Evolutionary conservation across 805 yeast genomes (phyloP).

Genomic region (Candida palmyrensis): DNA sequence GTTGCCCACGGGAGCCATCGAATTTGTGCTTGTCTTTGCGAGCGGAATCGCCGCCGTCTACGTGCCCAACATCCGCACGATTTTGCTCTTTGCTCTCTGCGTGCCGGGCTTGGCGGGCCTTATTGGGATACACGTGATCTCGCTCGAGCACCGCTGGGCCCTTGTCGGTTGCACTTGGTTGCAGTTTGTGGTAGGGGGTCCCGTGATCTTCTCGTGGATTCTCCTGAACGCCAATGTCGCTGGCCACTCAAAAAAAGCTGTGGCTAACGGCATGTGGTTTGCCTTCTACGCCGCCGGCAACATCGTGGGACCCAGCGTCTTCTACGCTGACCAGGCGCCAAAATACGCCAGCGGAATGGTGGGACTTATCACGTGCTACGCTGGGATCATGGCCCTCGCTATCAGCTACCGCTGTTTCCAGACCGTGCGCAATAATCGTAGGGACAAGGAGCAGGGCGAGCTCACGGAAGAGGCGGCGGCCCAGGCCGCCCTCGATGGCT

Average conservation of each 20-base stretch:
- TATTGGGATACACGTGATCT: slow-evolving; percentile 17
- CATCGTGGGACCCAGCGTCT: slow-evolving; percentile 21
- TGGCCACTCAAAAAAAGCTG: slow-evolving; percentile 20
- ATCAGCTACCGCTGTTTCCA: slow-evolving; percentile 10
- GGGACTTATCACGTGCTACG: slow-evolving; percentile 18
- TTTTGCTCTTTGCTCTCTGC: slow-evolving; percentile 13
- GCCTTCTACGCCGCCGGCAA: slow-evolving; percentile 24
- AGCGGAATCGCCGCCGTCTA: slow-evolving; percentile 20
- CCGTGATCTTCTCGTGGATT: slow-evolving; percentile 23
- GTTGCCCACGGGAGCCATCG: slow-evolving; percentile 23
- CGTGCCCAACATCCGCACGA: slow-evolving; percentile 13
- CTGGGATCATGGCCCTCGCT: slow-evolving; percentile 15
- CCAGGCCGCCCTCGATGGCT: slow-evolving; percentile 19
- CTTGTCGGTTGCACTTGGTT: slow-evolving; percentile 27
- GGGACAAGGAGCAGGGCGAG: slow-evolving; percentile 15
- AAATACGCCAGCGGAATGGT: slow-evolving; percentile 19
- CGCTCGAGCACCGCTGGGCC: slow-evolving; percentile 16
- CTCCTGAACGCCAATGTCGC: slow-evolving; percentile 16
- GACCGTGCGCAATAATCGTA: slow-evolving; percentile 12
- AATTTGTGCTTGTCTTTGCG: slow-evolving; percentile 19
- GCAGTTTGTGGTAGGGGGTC: slow-evolving; percentile 25
- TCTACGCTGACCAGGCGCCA: slow-evolving; percentile 19
- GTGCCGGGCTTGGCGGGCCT: slow-evolving; percentile 21
- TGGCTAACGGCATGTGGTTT: slow-evolving; percentile 18
- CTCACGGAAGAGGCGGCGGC: slow-evolving; percentile 14